Base-by-base conservation (phyloP, 768 basidiomycete genomes). In the Mycena alexandri region DNA sequence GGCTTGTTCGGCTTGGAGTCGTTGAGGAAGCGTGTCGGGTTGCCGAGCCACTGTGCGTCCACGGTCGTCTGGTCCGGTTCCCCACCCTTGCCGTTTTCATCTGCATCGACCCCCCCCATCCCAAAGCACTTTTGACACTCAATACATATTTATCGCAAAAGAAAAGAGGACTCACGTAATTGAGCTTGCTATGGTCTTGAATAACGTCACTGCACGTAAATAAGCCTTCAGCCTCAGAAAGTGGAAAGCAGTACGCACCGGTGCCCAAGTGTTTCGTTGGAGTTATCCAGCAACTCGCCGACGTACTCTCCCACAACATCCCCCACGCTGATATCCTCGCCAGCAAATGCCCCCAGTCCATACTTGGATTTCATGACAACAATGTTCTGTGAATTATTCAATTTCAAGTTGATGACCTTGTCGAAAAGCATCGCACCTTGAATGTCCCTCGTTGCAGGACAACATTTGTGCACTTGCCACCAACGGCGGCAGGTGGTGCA, bases 41-140 rank as follows among this genome's bases (percentile, higher is more conserved):
- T 65, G 4, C 63, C 63, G 3, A 58, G 42, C 63, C 42, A 41
- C n/a, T 46, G 43, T 16, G 67, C 61, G 43, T 68, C 67, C 4
- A 63, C 25, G 2, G 33, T 60, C 4, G 51, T 48, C n/a, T n/a
- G n/a, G n/a, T n/a, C n/a, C n/a, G n/a, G n/a, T n/a, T n/a, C n/a
- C n/a, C n/a, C n/a, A n/a, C n/a, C n/a, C n/a, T n/a, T n/a, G n/a
- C n/a, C 34, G 34, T 5, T 36, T 5, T 5, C 34, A 36, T 36
- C 34, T 36, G 12, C 34, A 36, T n/a, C n/a, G n/a, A n/a, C n/a
- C n/a, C n/a, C 10, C 8, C 41, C 36, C 22, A 47, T 17, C 8
- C 11, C 38, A 16, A 55, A 63, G 12, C 16, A 36, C 22, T 64
- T 51, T 5, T 64, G 57, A 2, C 57, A 38, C 2, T 33, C n/a